phyloP scores from a whole-genome alignment of 1,284 basidiomycete genomes.

The Boletus coffeatus region DNA sequence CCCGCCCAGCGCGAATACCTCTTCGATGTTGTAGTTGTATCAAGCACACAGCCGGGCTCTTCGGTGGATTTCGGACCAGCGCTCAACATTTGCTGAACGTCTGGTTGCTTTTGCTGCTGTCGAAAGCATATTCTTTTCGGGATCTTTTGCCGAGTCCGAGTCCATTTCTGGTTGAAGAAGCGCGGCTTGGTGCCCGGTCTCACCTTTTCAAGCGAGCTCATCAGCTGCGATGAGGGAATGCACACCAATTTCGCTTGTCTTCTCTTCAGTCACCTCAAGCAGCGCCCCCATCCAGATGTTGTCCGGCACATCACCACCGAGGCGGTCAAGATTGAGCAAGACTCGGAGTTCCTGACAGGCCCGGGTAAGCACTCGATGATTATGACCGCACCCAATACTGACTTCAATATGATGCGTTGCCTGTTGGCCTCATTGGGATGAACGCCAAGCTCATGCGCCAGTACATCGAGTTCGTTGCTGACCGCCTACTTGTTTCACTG shows the following conservation, averaged over 20 bases:
- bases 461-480: constrained; percentile 98
- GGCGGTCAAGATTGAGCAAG: constrained; percentile 84
- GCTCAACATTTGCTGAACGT: constrained; percentile 86
- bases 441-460: constrained; percentile 84
- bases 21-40: constrained; percentile 91
- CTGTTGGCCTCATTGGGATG: constrained; percentile 76
- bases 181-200: constrained; percentile 97
- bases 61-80: constrained; percentile 84
- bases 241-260: constrained; percentile 99
- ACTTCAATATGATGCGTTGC: constrained; percentile 53
- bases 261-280: constrained; percentile 83
- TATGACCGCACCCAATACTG: neutral
- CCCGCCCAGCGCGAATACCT: constrained; percentile 78
- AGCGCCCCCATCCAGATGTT: constrained; percentile 76
- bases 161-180: constrained; percentile 99
- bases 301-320: constrained; percentile 74
- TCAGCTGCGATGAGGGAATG: constrained; percentile 96
- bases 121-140: constrained; percentile 98
- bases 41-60: constrained; percentile 91
- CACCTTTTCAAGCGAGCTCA: constrained; percentile 96
- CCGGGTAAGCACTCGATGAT: too few species aligned
- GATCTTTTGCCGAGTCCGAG: constrained; percentile 87
- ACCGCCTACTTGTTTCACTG: constrained; percentile 81
- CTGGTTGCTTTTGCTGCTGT: constrained; percentile 97
- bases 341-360: constrained; percentile 83